Base-by-base conservation (phyloP, 208 protist genomes). In the Leishmania tropica region DNA sequence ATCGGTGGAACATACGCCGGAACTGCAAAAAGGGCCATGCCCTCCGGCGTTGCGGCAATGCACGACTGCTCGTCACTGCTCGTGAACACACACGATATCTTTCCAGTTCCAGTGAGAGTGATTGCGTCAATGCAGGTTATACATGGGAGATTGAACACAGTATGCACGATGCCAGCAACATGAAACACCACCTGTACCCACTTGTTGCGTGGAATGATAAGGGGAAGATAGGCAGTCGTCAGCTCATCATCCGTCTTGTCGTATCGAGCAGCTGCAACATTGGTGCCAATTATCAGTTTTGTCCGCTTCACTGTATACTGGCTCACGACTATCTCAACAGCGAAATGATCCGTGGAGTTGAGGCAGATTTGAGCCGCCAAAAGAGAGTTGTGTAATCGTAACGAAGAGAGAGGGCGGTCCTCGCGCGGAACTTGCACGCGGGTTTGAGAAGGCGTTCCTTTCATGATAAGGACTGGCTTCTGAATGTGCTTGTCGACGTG, bases 121-220 rank as follows among this genome's bases (percentile, higher is more conserved):
- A 97, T 88, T 3, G 81, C 76, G 79, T 96, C 92, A 56, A 97
- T 94, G 51, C 72, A 91, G 47, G 89, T 88, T 68, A 95, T 87
- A 28, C 87, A 83, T 19, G 89, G 80, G 28, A 95, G 83, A 54
- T 87, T 65, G 68, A 97, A 93, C 28, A 97, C 80, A 51, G 91
- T 79, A 7, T 81, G 84, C 51, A 93, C 77, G 24, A 96, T 97
- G 31, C 94, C 94, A 19, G 85, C 84, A 21, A 97, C 42, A 78
- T 97, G 92, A 83, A 97, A 92, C 1, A 97, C 88, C 15, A 96
- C 90, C 78, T 97, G 94, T n/a, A 97, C 93, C 93, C 94, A 97
- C 58, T 89, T 83, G 81, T 88, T 93, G 2, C 92, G 83, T 19
- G 94, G 94, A 48, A 97, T 91, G 54, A 97, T 89, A 4, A 97